phyloP scores from a whole-genome alignment of 441 rosid genomes.

The Erysimum cheiri region DNA sequence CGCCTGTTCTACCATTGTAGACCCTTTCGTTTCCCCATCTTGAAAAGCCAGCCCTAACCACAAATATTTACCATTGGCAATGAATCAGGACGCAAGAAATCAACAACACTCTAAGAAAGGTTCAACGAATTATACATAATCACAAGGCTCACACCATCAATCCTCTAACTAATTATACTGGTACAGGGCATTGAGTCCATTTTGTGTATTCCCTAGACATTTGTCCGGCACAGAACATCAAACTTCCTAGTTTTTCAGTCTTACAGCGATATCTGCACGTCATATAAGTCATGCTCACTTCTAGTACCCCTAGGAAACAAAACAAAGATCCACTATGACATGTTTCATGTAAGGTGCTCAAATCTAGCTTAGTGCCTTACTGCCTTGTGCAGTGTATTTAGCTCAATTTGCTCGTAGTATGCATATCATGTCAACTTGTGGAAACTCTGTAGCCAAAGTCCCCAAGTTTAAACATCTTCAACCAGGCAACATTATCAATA shows the following conservation, averaged over 20 bases:
- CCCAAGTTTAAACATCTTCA: conserved; percentile 1
- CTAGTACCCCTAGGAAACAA: conserved; percentile 18
- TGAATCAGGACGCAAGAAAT: conserved; percentile 5
- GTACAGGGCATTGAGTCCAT: conserved; percentile 15
- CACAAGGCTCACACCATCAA: conserved; percentile 17
- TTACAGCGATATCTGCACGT: conserved; percentile 1
- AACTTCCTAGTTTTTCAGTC: conserved; percentile 6
- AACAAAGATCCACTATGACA: conserved; percentile 27
- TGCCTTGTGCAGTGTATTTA: not conserved
- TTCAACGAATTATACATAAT: conserved; percentile 16
- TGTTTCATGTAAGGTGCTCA: conserved; percentile 9
- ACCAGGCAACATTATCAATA: conserved; percentile 6
- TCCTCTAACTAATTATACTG: conserved; percentile 16
- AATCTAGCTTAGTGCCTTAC: not conserved
- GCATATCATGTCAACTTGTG: not conserved
- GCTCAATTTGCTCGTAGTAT: conserved; percentile 1
- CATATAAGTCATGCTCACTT: conserved; percentile 7
- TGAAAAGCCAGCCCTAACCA: conserved; percentile 80
- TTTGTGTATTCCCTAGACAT: not conserved
- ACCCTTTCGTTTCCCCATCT: conserved; percentile 90
- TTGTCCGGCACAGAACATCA: conserved; percentile 3
- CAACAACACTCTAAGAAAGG: conserved; percentile 8
- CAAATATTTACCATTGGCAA: conserved; percentile 5
- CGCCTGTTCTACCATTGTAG: conserved; percentile 79
- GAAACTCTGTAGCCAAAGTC: conserved; percentile 3